Evolutionary conservation across 2,329 filamentous ascomycete genomes (phyloP), one percentile per base, ranked within the genome.

Genomic region (Xylaria hypoxylon): DNA sequence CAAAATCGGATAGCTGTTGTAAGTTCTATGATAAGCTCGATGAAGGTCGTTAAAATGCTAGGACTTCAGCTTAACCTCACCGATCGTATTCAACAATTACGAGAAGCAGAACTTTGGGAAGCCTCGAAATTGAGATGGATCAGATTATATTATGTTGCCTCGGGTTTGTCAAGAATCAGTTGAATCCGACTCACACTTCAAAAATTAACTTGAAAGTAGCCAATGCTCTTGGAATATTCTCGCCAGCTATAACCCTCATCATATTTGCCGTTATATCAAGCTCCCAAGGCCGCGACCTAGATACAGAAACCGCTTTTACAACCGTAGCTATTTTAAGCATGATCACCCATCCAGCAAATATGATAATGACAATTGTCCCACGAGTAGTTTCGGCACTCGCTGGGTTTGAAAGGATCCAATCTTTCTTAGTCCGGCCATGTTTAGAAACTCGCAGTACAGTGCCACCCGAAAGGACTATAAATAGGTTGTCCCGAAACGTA

Each of bases 271-370:
- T 78, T 5, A 15, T 80, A 3, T 71, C 76, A 3, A 65, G 35
- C 2, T 11, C 62, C 0, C 61, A 65, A 0, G 76, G 75, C 3
- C 60, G 38, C 0, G 11, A 42, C 1, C 65, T 82, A 4, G 73
- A 81, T 17, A 71, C 74, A 0, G 75, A 77, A 55, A 81, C 79
- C 0, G 80, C 80, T 0, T 83, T 82, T 59, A 80, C 81, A 0
- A 79, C 80, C 0, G 72, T 78, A 13, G 80, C 80, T 0, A 72
- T 81, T n/a, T 59, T 82, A 7, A 66, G 70, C 5, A 74, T 82
- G 71, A 74, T 82, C 0, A 82, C 79, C 1, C 78, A 81, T 28
- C 80, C 80, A 0, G 80, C 80, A 6, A 82, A 82, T 57, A 82
- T 82, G 64, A 70, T 82, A 19, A 81, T 82, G 80, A 80, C 80